These are phyloP conservation scores for Alternaria panax DNA, from an alignment of 2,329 filamentous ascomycete genomes.

Conservation along the genomic window DNA sequence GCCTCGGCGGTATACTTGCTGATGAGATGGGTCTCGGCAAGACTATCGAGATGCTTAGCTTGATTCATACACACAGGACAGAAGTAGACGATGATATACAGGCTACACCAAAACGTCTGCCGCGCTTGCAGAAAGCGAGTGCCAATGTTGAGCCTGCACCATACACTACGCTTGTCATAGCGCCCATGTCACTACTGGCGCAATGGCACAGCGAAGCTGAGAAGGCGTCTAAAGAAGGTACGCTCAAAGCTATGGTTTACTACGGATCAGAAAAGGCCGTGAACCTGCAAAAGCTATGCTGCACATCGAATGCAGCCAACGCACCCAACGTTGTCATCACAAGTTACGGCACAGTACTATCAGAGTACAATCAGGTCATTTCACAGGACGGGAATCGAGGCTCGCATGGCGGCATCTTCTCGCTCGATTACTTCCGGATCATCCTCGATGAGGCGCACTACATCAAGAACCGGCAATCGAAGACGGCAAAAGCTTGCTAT, in stretches of 20 bases:
- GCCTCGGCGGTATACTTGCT: conserved; percentile 88
- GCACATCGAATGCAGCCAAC: conserved; percentile 72
- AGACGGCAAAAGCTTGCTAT: conserved; percentile 94
- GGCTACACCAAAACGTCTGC: conserved; percentile 66
- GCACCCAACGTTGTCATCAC: conserved; percentile 94
- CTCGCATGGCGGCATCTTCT: conserved; percentile 76
- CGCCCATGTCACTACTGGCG: conserved; percentile 93
- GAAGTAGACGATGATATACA: conserved; percentile 51
- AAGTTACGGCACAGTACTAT: conserved; percentile 89
- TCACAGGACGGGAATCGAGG: conserved; percentile 71
- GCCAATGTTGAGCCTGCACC: conserved; percentile 72
- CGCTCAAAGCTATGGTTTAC: conserved; percentile 85
- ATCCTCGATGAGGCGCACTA: conserved; percentile 95
- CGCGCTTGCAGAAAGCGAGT: conserved; percentile 66
- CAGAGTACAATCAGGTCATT: conserved; percentile 81
- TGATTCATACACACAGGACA: conserved; percentile 84
- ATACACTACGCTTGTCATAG: conserved; percentile 92
- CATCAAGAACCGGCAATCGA: conserved; percentile 86
- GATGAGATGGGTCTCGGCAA: conserved; percentile 99
- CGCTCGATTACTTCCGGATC: conserved; percentile 90
- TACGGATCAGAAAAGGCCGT: conserved; percentile 85
- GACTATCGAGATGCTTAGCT: conserved; percentile 96
- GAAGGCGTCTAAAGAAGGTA: conserved; percentile 85
- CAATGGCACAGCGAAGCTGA: conserved; percentile 97
- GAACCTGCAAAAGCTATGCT: conserved; percentile 82